Conservation (phyloP, 805 yeast genomes). For the Groenewaldozyma tartarivorans region DNA sequence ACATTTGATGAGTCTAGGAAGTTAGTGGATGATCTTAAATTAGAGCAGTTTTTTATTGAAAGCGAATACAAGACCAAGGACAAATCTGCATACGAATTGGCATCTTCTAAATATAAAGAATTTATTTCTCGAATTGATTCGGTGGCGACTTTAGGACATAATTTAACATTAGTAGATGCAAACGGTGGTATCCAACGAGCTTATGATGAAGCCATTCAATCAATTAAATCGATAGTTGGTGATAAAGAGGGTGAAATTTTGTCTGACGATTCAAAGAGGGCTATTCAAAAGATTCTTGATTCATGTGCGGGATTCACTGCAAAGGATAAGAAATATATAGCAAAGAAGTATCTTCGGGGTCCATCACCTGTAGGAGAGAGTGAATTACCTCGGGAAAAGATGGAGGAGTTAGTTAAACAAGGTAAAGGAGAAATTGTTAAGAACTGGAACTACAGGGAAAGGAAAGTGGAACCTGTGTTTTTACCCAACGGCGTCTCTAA, state of each 20-base stretch:
- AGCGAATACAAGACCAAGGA: slow-evolving; percentile 17
- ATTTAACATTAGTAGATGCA: slow-evolving; percentile 13
- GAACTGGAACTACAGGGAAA: slow-evolving; percentile 51
- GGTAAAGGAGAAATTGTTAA: slow-evolving; percentile 43
- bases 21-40: slow-evolving; percentile 43
- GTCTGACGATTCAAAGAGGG: slow-evolving; percentile 21
- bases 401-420: slow-evolving; percentile 31
- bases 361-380: slow-evolving; percentile 45
- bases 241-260: background rate
- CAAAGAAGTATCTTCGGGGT: slow-evolving; percentile 43
- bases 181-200: slow-evolving; percentile 19
- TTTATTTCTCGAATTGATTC: slow-evolving; percentile 30
- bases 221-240: background rate
- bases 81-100: slow-evolving; percentile 24
- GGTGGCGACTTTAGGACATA: slow-evolving; percentile 35
- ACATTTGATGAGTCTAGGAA: slow-evolving; percentile 44
- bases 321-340: slow-evolving; percentile 12
- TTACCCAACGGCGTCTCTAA: slow-evolving; percentile 21
- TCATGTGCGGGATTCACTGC: background rate
- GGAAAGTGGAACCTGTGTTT: slow-evolving; percentile 40
- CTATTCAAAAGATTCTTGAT: slow-evolving; percentile 36
- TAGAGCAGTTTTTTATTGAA: slow-evolving; percentile 32
- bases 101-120: slow-evolving; percentile 26
- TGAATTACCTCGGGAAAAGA: slow-evolving; percentile 21
- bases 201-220: background rate